phyloP scores from a whole-genome alignment of 148 eudicot species.

The Rhododendron griersonianum region DNA sequence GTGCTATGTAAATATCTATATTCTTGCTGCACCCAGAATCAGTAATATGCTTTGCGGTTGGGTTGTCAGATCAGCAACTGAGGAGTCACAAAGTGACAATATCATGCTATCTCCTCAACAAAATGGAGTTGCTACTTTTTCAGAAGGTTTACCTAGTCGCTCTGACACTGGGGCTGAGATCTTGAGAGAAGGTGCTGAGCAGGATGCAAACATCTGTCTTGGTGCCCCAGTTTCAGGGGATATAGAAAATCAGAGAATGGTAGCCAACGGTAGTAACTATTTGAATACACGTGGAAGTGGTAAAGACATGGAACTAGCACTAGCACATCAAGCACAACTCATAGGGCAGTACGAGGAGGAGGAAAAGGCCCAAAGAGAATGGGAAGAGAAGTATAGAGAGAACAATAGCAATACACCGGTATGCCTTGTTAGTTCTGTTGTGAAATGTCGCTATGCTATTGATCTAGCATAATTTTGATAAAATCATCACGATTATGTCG shows the following conservation, averaged over 20 bases:
- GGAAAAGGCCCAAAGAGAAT: constrained; percentile 86
- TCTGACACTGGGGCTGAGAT: constrained; percentile 25
- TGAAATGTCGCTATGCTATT: constrained; percentile 7
- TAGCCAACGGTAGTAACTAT: constrained; percentile 19
- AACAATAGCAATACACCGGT: constrained; percentile 51
- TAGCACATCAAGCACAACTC: constrained; percentile 66
- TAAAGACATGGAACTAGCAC: constrained; percentile 66
- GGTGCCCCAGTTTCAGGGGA: constrained; percentile 22
- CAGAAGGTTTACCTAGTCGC: constrained; percentile 21
- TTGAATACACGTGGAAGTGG: constrained; percentile 19
- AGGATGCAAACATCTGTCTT: constrained; percentile 10
- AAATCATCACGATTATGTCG: not conserved
- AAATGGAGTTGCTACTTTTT: constrained; percentile 20
- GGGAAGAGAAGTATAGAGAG: constrained; percentile 83
- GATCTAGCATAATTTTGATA: not conserved
- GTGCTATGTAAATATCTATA: not conserved
- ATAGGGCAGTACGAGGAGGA: constrained; percentile 64
- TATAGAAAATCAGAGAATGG: constrained; percentile 21
- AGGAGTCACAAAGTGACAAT: constrained; percentile 38
- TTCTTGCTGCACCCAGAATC: not conserved
- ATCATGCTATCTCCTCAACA: constrained; percentile 18
- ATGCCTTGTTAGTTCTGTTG: constrained; percentile 14
- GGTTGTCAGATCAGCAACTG: constrained; percentile 48
- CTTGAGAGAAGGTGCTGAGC: constrained; percentile 21
- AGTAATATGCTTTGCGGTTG: constrained; percentile 1